Evolutionary conservation across 2,329 filamentous ascomycete species (phyloP).

Genomic region (Exophiala bonariae): DNA sequence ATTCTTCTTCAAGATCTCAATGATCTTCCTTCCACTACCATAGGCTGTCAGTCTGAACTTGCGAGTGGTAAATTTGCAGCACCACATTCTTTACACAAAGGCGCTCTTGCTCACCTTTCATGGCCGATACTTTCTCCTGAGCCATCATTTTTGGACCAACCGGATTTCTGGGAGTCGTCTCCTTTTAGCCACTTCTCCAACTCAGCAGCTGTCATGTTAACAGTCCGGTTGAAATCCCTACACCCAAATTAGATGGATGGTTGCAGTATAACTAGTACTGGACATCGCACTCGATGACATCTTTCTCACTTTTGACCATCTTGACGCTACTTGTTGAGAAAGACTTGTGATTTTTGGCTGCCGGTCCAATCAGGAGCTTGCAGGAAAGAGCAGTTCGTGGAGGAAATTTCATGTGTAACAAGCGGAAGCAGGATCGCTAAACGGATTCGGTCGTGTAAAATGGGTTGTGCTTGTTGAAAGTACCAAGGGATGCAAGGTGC

Average conservation of each 20-base stretch:
- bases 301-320: conserved; percentile 55
- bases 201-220: conserved; percentile 65
- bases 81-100: neutral
- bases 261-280: conserved; percentile 23
- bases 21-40: conserved; percentile 61
- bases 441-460: no score
- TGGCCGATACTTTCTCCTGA: conserved; percentile 65
- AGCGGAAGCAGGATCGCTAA: no score
- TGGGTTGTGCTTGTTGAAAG: no score
- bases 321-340: conserved; percentile 22
- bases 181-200: conserved; percentile 63
- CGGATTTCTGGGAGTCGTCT: conserved; percentile 58
- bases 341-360: no score
- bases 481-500: no score
- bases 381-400: no score
- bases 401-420: neutral
- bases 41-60: neutral
- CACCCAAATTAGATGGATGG: no score
- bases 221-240: conserved; percentile 64
- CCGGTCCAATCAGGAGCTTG: no score
- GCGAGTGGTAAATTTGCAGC: neutral
- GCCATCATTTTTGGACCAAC: conserved; percentile 60
- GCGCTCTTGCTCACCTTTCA: conserved; percentile 43
- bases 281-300: conserved; percentile 48
- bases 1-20: conserved; percentile 63